These are phyloP conservation scores for Cladorrhinum samala DNA, from an alignment of 495 filamentous ascomycete genomes.

Conservation along the genomic window DNA sequence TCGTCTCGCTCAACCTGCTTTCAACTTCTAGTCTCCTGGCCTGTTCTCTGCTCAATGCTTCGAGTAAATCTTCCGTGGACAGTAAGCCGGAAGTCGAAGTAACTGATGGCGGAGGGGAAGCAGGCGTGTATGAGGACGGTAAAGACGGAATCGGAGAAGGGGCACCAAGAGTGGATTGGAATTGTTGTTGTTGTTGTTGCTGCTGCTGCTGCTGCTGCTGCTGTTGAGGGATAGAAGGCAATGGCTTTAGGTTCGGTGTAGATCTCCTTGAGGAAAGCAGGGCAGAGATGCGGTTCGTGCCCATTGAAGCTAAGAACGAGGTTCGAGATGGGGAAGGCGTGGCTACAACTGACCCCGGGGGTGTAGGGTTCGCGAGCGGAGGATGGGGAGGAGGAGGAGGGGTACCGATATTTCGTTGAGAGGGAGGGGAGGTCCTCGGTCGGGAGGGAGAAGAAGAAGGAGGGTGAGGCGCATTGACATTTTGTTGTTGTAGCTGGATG, in stretches of 20 bases:
- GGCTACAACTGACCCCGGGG: too few species aligned
- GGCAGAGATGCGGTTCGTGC: not conserved
- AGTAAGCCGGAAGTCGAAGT: constrained; percentile 8
- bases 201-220: constrained; percentile 6
- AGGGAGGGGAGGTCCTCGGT: not conserved
- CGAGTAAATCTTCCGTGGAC: constrained; percentile 53
- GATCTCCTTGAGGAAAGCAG: not conserved
- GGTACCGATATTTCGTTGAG: too few species aligned
- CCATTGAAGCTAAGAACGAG: not conserved
- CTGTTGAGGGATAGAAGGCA: not conserved
- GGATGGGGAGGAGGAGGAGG: not conserved
- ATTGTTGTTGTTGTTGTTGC: constrained; percentile 8
- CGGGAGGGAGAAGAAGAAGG: constrained; percentile 19
- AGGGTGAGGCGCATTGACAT: constrained; percentile 1
- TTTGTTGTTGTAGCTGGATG: constrained; percentile 28
- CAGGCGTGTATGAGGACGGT: constrained; percentile 12
- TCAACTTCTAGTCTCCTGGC: constrained; percentile 69
- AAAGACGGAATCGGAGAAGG: constrained; percentile 7
- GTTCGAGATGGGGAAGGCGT: not conserved
- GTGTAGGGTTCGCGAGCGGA: constrained; percentile 8
- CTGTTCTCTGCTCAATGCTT: constrained; percentile 66
- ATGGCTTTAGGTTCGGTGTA: not conserved
- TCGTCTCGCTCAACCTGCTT: constrained; percentile 60
- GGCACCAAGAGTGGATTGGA: constrained; percentile 7
- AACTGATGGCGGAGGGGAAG: constrained; percentile 4